These are phyloP conservation scores for Wakefieldia striispora DNA, from an alignment of 768 basidiomycete genomes.

Conservation along the genomic window DNA sequence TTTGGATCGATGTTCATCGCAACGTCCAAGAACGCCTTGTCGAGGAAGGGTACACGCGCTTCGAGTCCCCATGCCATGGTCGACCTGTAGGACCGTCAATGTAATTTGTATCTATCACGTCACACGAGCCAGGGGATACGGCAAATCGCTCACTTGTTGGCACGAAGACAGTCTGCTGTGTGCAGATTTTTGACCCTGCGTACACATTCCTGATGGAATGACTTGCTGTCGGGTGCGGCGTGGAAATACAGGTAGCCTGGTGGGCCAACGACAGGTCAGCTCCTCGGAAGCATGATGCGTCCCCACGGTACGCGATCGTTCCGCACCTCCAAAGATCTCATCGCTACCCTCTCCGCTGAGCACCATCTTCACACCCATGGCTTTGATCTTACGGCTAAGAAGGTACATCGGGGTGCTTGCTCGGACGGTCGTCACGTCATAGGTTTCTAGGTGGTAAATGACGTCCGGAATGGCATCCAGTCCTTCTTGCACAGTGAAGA, in stretches of 20 bases:
- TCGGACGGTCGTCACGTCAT: conserved; percentile 97
- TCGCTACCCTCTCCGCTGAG: conserved; percentile 97
- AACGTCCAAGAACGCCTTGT: conserved; percentile 92
- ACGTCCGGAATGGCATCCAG: conserved; percentile 96
- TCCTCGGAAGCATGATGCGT: neutral
- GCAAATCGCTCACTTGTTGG: conserved; percentile 78
- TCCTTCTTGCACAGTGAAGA: conserved; percentile 97
- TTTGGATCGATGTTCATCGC: conserved; percentile 88
- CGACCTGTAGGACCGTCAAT: conserved; percentile 50
- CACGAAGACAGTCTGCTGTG: conserved; percentile 94
- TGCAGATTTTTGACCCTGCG: conserved; percentile 97
- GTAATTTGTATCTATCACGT: neutral
- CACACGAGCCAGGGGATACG: neutral
- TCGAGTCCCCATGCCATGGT: conserved; percentile 99
- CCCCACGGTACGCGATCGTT: conserved; percentile 3
- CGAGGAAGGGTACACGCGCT: conserved; percentile 97
- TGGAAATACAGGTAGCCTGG: conserved; percentile 99
- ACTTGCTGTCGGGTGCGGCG: conserved; percentile 82
- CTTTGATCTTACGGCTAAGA: conserved; percentile 96
- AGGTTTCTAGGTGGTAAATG: conserved; percentile 97
- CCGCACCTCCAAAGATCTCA: conserved; percentile 89
- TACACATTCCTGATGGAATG: conserved; percentile 95
- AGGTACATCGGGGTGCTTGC: conserved; percentile 99
- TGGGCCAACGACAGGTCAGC: conserved; percentile 4
- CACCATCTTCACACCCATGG: conserved; percentile 99